A percentile compares a stretch with the other conserved stretches of the same genome.
phyloP scores from a whole-genome alignment of 2,329 filamentous ascomycete genomes.

The Cercospora berteroae region DNA sequence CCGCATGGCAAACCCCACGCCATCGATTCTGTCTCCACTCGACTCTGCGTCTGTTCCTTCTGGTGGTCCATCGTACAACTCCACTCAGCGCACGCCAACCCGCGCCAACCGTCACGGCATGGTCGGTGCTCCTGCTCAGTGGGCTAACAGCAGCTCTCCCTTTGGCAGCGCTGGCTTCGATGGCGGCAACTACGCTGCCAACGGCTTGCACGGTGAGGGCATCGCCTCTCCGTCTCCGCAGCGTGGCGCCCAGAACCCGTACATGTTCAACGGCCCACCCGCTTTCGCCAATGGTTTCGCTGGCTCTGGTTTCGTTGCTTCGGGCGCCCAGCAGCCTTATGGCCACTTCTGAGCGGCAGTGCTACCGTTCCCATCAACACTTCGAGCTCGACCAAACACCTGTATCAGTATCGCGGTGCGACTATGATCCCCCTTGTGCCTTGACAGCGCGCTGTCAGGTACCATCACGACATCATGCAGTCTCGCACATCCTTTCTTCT shows the following conservation, averaged over 20 bases:
- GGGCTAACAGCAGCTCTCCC: conserved; percentile 20
- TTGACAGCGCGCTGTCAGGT: conserved; percentile 14
- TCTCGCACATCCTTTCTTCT: conserved; percentile 8
- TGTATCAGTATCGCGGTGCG: conserved; percentile 25
- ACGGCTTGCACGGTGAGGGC: conserved; percentile 21
- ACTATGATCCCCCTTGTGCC: conserved; percentile 9
- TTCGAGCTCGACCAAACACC: conserved; percentile 7
- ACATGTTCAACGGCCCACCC: conserved; percentile 23
- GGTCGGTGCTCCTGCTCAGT: conserved; percentile 29
- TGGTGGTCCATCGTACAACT: conserved; percentile 10
- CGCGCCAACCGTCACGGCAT: conserved; percentile 34
- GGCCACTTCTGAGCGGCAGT: conserved; percentile 30
- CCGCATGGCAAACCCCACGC: conserved; percentile 38
- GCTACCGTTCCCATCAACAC: background rate
- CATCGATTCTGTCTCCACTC: conserved; percentile 24
- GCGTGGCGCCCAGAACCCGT: conserved; percentile 29
- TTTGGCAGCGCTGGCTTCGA: conserved; percentile 19
- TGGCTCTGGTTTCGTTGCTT: conserved; percentile 22
- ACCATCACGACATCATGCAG: conserved; percentile 21
- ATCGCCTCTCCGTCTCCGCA: conserved; percentile 34
- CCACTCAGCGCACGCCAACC: conserved; percentile 20
- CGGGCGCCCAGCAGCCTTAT: conserved; percentile 27
- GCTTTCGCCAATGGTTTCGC: conserved; percentile 27
- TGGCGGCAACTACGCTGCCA: conserved; percentile 16
- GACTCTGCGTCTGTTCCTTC: conserved; percentile 17